phyloP scores from a whole-genome alignment of 139 green algal species.

The Desmodesmus armatus region DNA sequence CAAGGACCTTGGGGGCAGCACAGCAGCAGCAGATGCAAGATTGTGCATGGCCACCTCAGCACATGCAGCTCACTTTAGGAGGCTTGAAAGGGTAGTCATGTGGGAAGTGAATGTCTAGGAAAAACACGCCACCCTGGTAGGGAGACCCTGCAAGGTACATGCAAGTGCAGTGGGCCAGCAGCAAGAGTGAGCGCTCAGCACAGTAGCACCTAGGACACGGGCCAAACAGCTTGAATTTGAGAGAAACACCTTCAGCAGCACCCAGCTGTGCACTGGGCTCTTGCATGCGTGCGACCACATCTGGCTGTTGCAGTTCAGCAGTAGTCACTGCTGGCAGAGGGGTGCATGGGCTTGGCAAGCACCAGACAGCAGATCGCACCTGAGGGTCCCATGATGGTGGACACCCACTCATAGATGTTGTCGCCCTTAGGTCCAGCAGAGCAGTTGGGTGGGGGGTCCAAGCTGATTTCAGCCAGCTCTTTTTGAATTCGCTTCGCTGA shows the following conservation, averaged over 20 bases:
- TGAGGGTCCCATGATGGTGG: conserved; percentile 91
- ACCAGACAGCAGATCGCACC: conserved; percentile 61
- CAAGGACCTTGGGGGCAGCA: neutral
- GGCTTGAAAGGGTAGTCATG: conserved; percentile 98
- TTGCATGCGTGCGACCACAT: too few species aligned
- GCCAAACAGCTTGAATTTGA: neutral
- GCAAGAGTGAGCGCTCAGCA: neutral
- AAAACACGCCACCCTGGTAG: conserved; percentile 81
- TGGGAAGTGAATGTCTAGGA: conserved; percentile 94
- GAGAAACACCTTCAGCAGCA: too few species aligned
- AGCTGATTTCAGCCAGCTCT: conserved; percentile 94
- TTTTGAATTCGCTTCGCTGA: conserved; percentile 70
- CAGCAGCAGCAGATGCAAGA: neutral
- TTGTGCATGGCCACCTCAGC: neutral
- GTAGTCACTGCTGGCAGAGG: too few species aligned
- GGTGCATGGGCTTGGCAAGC: too few species aligned
- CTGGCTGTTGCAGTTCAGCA: too few species aligned
- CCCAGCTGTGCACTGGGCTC: too few species aligned
- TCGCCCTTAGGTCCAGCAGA: conserved; percentile 97
- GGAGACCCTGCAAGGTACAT: conserved; percentile 38
- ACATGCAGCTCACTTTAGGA: conserved; percentile 88
- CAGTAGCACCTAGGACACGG: neutral
- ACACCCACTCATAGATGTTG: conserved; percentile 98
- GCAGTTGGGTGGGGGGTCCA: conserved; percentile 95
- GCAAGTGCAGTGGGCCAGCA: neutral